Evolutionary conservation across 1,139 yeast genomes (phyloP), one percentile per base, ranked within the genome.

Genomic region (Scheffersomyces insectosa): DNA sequence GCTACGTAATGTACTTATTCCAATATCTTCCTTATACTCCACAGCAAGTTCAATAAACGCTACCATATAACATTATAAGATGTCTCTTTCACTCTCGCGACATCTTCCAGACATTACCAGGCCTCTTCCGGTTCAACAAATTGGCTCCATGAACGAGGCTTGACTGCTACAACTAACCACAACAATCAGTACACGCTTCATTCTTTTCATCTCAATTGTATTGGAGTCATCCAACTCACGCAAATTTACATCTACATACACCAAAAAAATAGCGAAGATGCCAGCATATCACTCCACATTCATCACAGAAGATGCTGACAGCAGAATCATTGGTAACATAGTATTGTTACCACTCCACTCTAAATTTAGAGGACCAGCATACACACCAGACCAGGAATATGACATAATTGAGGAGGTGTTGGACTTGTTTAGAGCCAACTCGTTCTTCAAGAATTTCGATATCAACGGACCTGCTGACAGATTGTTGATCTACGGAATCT

Each of bases 401-500:
- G 99, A 93, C 65, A 88, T 93, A 47, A 78, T 88, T 46, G 99
- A 93, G 60, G 99, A 93, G 66, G 79, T 85, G 27, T 70, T 93
- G 46, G 99, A 93, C 66, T 76, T 93, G 46, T 93, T 93, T 67
- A 78, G 99, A 53, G 97, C 98, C 57, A 93, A 93, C 66, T 88
- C 97, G 6, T 91, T 93, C 68, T 93, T 95, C 78, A 86, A 88
- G 63, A 93, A 93, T 74, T 95, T 93, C 66, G 99, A 95, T 69
- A 90, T 93, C 69, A 89, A 89, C 63, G 96, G 97, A 10, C 89
- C 96, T 14, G 87, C 97, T 3, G 99, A 93, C 66, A 78, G 99
- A 54, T 79, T 93, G n/a, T 75, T 93, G 49, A 91, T 95, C 57
- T 93, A 93, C 63, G 99, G 99, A n/a, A 93, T 93, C 47, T 72